Conservation (phyloP, 139 green algal genomes). For the Cymbomonas tetramitiformis region DNA sequence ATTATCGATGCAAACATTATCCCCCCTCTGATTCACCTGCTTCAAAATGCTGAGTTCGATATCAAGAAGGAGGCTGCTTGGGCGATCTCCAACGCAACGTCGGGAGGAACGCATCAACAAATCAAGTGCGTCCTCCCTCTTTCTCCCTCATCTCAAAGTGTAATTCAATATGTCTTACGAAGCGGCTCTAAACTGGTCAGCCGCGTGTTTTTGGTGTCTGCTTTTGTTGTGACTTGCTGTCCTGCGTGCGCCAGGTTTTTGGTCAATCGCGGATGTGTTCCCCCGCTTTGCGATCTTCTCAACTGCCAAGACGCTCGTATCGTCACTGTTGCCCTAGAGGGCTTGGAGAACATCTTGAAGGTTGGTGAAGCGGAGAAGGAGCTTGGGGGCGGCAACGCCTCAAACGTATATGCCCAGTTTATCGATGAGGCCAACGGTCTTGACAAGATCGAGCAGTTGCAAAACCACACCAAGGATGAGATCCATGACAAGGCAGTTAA, state of each 20-base stretch:
- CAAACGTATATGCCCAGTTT: conserved; percentile 70
- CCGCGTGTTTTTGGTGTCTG: background rate
- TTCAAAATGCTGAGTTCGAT: conserved; percentile 88
- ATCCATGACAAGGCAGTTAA: conserved; percentile 95
- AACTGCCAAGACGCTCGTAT: conserved; percentile 75
- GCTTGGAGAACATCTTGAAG: conserved; percentile 98
- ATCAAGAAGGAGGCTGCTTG: conserved; percentile 99
- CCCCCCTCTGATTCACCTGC: conserved; percentile 70
- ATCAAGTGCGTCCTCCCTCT: no score
- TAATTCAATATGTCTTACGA: no score
- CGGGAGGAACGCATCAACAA: conserved; percentile 63
- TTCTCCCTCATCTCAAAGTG: conserved; percentile 3
- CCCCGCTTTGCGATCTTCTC: conserved; percentile 90
- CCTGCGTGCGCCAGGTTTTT: conserved; percentile 46
- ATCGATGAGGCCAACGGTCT: conserved; percentile 92
- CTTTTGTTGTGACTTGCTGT: background rate
- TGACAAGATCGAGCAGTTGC: conserved; percentile 95
- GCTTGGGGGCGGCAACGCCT: conserved; percentile 18
- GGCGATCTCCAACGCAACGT: conserved; percentile 96
- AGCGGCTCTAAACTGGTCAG: no score
- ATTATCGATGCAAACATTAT: conserved; percentile 83
- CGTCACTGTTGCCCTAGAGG: conserved; percentile 93
- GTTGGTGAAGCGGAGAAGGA: conserved; percentile 58
- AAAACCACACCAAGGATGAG: conserved; percentile 88
- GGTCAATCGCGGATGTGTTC: conserved; percentile 73